Evolutionary conservation across 1,139 yeast genomes (phyloP).

Genomic region (Magnusiomyces clavatus): DNA sequence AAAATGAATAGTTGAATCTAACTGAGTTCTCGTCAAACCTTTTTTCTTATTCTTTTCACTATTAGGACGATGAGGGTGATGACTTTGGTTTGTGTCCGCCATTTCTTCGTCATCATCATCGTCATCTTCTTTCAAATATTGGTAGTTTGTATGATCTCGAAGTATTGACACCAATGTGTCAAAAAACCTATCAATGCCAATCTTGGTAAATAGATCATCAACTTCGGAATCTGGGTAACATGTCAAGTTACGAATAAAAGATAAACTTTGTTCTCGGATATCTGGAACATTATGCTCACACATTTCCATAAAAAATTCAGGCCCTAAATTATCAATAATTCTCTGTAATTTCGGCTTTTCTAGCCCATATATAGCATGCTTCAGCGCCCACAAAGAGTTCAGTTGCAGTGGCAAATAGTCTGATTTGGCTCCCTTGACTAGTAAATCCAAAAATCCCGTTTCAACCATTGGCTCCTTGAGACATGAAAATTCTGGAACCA

Average conservation of each 20-base stretch:
- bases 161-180: constrained; percentile 23
- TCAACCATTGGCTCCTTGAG: constrained; percentile 51
- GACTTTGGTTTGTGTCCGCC: constrained; percentile 3
- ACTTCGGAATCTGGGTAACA: constrained; percentile 53
- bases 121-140: constrained; percentile 11
- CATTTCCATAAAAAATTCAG: constrained; percentile 43
- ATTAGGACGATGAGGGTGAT: neutral
- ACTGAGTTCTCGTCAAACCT: too few species aligned
- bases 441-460: constrained; percentile 45
- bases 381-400: constrained; percentile 49
- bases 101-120: constrained; percentile 11
- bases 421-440: constrained; percentile 35
- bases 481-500: constrained; percentile 74
- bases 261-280: constrained; percentile 61
- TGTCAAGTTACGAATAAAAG: constrained; percentile 65
- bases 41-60: too few species aligned
- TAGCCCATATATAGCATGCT: constrained; percentile 46
- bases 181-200: constrained; percentile 29
- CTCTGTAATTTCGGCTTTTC: constrained; percentile 31
- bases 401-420: constrained; percentile 34
- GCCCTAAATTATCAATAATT: constrained; percentile 39
- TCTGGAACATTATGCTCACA: constrained; percentile 44
- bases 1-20: constrained; percentile 12
- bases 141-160: neutral
- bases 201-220: constrained; percentile 34